A percentile compares a stretch with the other conserved stretches of the same genome.
Conservation (phyloP, 1,284 basidiomycete species). For the Sutorius eximius region DNA sequence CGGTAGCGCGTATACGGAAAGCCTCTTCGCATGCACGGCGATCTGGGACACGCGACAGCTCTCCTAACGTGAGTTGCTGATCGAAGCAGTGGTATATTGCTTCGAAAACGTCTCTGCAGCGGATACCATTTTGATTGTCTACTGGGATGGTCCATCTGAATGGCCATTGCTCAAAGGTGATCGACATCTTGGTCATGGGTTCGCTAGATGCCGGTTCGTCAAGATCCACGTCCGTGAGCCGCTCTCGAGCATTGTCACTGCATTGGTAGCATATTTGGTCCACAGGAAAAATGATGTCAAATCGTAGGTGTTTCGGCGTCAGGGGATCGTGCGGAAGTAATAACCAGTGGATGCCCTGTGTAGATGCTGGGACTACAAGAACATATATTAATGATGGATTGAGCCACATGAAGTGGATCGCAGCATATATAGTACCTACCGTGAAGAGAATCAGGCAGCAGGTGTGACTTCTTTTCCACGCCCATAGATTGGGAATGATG, state of each 20-base stretch:
- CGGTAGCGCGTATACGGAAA: background rate
- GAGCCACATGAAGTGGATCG: background rate
- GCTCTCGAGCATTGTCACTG: background rate
- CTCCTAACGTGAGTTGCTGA: background rate
- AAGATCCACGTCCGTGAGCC: background rate
- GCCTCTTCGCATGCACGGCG: background rate
- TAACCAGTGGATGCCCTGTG: background rate
- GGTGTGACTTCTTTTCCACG: background rate
- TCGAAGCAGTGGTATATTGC: background rate
- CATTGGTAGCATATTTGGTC: background rate
- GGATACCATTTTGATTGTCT: background rate
- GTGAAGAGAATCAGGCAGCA: background rate
- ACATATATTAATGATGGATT: background rate
- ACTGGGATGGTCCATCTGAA: background rate
- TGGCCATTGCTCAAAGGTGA: background rate
- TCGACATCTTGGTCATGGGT: background rate
- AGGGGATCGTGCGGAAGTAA: background rate
- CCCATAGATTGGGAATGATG: background rate
- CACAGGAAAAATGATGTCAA: background rate
- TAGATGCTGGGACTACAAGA: background rate
- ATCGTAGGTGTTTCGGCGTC: background rate
- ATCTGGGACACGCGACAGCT: background rate
- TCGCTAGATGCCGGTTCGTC: background rate
- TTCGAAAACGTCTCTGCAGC: background rate
- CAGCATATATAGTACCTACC: background rate